Evolutionary conservation across 2,329 filamentous ascomycete genomes (phyloP).

Genomic region (Cladosporium sp.): DNA sequence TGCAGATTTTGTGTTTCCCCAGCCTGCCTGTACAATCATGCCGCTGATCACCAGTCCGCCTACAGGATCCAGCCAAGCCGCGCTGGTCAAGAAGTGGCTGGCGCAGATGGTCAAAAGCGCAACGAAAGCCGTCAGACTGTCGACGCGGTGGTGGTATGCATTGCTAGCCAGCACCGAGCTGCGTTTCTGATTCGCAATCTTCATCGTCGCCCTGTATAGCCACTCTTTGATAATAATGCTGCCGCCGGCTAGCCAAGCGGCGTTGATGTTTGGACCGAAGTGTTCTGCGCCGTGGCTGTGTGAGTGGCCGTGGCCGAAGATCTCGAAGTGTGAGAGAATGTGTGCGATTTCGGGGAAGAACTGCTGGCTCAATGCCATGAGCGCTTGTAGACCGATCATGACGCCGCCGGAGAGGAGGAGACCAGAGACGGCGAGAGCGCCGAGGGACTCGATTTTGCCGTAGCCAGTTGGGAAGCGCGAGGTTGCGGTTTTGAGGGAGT

Average conservation of each 20-base stretch:
- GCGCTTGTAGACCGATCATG: conserved; percentile 74
- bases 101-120: conserved; percentile 85
- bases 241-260: conserved; percentile 86
- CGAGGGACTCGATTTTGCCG: conserved; percentile 95
- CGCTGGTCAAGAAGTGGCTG: conserved; percentile 79
- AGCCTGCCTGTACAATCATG: conserved; percentile 88
- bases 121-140: conserved; percentile 91
- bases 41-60: conserved; percentile 88
- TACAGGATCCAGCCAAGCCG: conserved; percentile 89
- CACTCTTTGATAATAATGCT: conserved; percentile 94
- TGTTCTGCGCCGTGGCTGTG: conserved; percentile 56
- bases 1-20: conserved; percentile 76
- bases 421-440: conserved; percentile 86
- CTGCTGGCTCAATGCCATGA: conserved; percentile 53
- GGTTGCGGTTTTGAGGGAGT: conserved; percentile 81
- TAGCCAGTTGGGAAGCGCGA: conserved; percentile 84
- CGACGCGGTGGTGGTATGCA: conserved; percentile 91
- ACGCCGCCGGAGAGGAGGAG: conserved; percentile 84
- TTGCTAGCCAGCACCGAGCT: conserved; percentile 95
- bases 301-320: conserved; percentile 54
- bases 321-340: conserved; percentile 38
- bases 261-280: conserved; percentile 76
- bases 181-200: conserved; percentile 87
- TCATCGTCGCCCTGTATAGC: conserved; percentile 97
- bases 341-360: conserved; percentile 46